phyloP scores from a whole-genome alignment of 495 filamentous ascomycete species.

The Friedmanniomyces simplex region DNA sequence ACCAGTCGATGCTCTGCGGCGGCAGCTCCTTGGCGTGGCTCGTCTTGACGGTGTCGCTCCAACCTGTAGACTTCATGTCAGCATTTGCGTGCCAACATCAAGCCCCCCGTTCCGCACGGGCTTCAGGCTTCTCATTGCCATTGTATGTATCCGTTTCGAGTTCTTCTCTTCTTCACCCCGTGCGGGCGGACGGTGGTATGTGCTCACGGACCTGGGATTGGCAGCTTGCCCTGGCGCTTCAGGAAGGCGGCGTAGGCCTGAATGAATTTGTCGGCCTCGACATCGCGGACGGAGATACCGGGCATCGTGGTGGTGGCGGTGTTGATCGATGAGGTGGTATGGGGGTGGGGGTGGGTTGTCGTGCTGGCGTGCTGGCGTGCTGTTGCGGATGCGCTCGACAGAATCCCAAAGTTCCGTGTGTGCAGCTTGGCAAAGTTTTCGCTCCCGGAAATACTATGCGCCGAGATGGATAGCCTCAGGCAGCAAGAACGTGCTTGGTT shows the following conservation, averaged over 20 bases:
- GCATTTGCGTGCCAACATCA: conserved; percentile 18
- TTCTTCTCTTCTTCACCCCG: conserved; percentile 4
- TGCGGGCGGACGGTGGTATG: background rate
- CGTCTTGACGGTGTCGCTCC: conserved; percentile 99
- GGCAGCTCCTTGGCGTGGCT: conserved; percentile 91
- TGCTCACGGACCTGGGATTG: conserved; percentile 64
- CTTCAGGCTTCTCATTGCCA: conserved; percentile 23
- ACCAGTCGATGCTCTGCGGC: conserved; percentile 93
- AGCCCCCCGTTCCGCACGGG: conserved; percentile 36
- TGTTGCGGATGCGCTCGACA: background rate
- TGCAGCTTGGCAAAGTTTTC: too few relatives aligned
- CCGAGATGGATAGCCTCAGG: too few relatives aligned
- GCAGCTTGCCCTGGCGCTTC: conserved; percentile 98
- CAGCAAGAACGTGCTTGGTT: too few relatives aligned
- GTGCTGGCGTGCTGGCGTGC: conserved; percentile 8
- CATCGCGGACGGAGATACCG: conserved; percentile 30
- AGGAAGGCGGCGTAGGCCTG: conserved; percentile 88
- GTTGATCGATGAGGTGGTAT: background rate
- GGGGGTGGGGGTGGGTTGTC: conserved; percentile 1
- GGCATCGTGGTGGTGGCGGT: conserved; percentile 27
- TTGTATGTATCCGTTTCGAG: conserved; percentile 1
- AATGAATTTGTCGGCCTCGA: conserved; percentile 88
- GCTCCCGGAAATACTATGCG: too few relatives aligned
- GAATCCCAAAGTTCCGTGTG: background rate
- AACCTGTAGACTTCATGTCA: conserved; percentile 50